Evolutionary conservation across 2,329 filamentous ascomycete species (phyloP).

Genomic region (Colletotrichum plurivorum): DNA sequence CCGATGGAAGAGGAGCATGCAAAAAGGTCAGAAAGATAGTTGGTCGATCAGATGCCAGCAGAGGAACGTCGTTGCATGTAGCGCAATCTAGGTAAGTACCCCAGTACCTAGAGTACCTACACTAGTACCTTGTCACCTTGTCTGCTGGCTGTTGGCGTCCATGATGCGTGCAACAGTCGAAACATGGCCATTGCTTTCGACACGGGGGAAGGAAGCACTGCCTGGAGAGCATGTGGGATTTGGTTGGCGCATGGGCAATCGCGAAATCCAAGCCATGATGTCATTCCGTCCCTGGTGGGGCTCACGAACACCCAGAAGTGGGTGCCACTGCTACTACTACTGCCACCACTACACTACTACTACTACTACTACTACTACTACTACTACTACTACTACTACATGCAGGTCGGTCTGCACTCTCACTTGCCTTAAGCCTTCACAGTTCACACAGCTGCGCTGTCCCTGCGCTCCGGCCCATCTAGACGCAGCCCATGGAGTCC

Average conservation of each 20-base stretch:
- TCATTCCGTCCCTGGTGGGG: slow-evolving; percentile 29
- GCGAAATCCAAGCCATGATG: slow-evolving; percentile 28
- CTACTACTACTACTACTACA: no score
- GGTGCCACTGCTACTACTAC: no score
- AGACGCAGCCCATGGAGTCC: slow-evolving; percentile 32
- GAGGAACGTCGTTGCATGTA: slow-evolving; percentile 9
- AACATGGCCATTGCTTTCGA: neutral
- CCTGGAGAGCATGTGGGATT: slow-evolving; percentile 14
- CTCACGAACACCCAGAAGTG: neutral
- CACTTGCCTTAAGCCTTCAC: no score
- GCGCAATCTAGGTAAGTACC: neutral
- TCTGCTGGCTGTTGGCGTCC: slow-evolving; percentile 11
- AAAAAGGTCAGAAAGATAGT: neutral
- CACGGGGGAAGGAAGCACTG: no score
- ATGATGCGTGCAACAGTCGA: slow-evolving; percentile 25
- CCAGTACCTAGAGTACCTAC: no score
- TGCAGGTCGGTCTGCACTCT: no score
- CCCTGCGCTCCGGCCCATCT: slow-evolving; percentile 20
- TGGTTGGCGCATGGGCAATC: slow-evolving; percentile 27
- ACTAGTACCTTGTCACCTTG: neutral
- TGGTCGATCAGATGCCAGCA: neutral
- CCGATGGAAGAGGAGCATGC: neutral
- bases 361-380: no score
- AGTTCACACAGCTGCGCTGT: neutral
- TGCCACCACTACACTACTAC: no score